Evolutionary conservation across 306 rosid genomes (phyloP).

Genomic region (Lathyrus tuberosus): DNA sequence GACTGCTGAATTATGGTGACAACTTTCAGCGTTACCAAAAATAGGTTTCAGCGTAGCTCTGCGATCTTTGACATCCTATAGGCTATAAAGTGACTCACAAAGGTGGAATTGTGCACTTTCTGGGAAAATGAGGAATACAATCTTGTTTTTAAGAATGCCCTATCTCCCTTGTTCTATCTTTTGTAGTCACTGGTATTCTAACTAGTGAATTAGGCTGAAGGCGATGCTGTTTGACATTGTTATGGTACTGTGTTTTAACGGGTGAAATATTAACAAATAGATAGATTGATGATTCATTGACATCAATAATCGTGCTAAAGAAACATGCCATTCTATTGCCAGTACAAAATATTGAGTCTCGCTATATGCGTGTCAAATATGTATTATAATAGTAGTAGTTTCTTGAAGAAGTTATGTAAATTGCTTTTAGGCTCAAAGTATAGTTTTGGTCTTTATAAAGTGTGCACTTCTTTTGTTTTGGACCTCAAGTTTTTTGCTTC

Average conservation of each 20-base stretch:
- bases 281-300: constrained; percentile 31
- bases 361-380: background rate
- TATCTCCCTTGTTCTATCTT: background rate
- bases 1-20: constrained; percentile 36
- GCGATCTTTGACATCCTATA: constrained; percentile 27
- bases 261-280: constrained; percentile 28
- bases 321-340: constrained; percentile 4
- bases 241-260: constrained; percentile 1
- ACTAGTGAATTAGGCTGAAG: constrained; percentile 31
- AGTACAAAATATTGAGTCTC: background rate
- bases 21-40: constrained; percentile 11
- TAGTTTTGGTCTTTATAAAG: background rate
- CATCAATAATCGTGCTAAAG: constrained; percentile 28
- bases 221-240: constrained; percentile 23
- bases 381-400: background rate
- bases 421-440: background rate
- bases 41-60: constrained; percentile 35
- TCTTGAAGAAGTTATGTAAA: background rate
- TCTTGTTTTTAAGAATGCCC: constrained; percentile 9
- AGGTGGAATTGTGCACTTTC: constrained; percentile 15
- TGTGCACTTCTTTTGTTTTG: background rate
- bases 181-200: constrained; percentile 12
- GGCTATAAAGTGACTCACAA: constrained; percentile 24
- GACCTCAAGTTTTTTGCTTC: too few relatives aligned
- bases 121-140: constrained; percentile 4